Conservation (phyloP, 2,329 filamentous ascomycete genomes). For the Paracoccidioides lutzii region DNA sequence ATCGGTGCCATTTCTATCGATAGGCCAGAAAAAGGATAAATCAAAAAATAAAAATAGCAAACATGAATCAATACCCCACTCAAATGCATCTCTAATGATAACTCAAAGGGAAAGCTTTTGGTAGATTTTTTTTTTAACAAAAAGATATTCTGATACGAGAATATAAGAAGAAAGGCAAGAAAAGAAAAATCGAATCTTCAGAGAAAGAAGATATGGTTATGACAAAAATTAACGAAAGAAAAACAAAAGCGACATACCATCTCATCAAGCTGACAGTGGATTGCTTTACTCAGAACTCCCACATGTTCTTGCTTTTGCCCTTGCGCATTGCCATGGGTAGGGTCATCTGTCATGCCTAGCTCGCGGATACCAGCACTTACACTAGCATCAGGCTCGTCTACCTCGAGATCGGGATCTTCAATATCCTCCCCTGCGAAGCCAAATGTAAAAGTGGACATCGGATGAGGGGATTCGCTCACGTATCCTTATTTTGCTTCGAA, state of each 20-base stretch:
- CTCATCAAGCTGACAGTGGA: constrained; percentile 34
- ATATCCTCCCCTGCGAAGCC: constrained; percentile 48
- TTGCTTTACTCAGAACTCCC: constrained; percentile 12
- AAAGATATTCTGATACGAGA: no score
- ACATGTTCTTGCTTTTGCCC: constrained; percentile 17
- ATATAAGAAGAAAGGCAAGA: background rate
- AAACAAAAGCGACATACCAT: constrained; percentile 30
- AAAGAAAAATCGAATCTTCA: background rate
- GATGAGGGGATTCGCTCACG: background rate
- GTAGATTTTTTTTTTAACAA: no score
- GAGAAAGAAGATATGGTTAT: background rate
- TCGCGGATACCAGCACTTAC: constrained; percentile 15
- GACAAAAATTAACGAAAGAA: background rate
- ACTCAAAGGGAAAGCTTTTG: no score
- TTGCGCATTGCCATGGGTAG: constrained; percentile 2
- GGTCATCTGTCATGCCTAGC: constrained; percentile 6
- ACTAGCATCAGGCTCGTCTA: constrained; percentile 28
- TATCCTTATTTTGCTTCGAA: background rate
- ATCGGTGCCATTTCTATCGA: no score
- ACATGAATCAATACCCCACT: no score
- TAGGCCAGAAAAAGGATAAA: no score
- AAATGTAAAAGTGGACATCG: constrained; percentile 36
- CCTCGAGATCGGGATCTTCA: constrained; percentile 22
- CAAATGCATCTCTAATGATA: no score
- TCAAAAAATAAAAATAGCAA: no score